Conservation (phyloP, 164 flowering plant genomes). For the Stephania yunnanensis region DNA sequence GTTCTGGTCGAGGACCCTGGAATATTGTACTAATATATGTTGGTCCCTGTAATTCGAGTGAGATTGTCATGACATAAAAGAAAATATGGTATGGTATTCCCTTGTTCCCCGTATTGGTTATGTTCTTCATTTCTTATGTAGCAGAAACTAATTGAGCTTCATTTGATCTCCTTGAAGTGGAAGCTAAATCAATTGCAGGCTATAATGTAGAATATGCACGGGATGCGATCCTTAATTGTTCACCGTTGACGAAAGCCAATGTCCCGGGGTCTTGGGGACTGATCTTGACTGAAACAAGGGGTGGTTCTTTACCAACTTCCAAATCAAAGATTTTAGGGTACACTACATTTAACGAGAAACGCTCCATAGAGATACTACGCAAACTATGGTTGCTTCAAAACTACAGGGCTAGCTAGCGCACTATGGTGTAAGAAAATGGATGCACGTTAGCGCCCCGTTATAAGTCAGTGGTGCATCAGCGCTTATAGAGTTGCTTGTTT, state of each 20-base stretch:
- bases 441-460: too few relatives aligned
- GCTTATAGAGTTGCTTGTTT: too few relatives aligned
- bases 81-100: slow-evolving; percentile 1
- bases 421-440: not conserved
- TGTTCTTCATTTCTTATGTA: slow-evolving; percentile 23
- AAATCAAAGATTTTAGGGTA: not conserved
- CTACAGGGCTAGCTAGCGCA: not conserved
- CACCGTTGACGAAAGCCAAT: not conserved
- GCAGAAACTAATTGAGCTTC: slow-evolving; percentile 24
- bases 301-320: not conserved
- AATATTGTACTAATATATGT: slow-evolving; percentile 2
- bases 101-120: slow-evolving; percentile 8
- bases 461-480: too few relatives aligned
- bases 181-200: slow-evolving; percentile 26
- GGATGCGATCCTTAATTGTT: slow-evolving; percentile 10
- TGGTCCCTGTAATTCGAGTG: slow-evolving; percentile 4
- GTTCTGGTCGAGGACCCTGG: too few relatives aligned
- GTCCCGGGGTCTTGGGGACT: not conserved
- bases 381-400: not conserved
- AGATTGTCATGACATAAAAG: slow-evolving; percentile 6
- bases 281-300: not conserved
- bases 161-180: slow-evolving; percentile 24
- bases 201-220: slow-evolving; percentile 21
- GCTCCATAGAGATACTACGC: not conserved
- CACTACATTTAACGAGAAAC: not conserved